Percentiles rank a stretch among this genome's conserved stretches.
Evolutionary conservation across 2,329 filamentous ascomycete genomes (phyloP).

Genomic region (Parafenestella ontariensis): DNA sequence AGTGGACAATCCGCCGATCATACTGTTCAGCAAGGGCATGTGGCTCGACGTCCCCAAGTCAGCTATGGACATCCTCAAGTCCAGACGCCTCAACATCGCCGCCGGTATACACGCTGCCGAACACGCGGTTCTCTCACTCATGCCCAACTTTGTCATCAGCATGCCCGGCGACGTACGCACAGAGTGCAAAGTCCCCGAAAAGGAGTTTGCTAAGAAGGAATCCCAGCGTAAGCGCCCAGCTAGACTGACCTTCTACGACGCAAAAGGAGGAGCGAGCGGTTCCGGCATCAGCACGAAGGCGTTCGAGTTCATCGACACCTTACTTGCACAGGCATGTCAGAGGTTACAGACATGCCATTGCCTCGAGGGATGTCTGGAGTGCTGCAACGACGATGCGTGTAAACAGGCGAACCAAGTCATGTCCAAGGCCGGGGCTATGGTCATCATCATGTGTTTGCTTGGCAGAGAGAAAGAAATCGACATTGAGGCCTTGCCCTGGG

Average conservation of each 20-base stretch:
- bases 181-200: conserved; percentile 88
- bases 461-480: conserved; percentile 79
- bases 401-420: conserved; percentile 89
- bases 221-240: conserved; percentile 82
- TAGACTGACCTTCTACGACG: conserved; percentile 91
- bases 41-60: conserved; percentile 89
- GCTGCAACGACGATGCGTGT: conserved; percentile 84
- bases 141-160: conserved; percentile 90
- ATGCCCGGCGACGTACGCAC: conserved; percentile 92
- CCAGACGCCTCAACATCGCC: conserved; percentile 77
- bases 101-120: conserved; percentile 94
- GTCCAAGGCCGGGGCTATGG: conserved; percentile 86
- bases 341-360: conserved; percentile 81
- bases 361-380: conserved; percentile 83
- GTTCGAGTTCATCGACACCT: conserved; percentile 86
- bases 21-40: conserved; percentile 85
- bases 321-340: conserved; percentile 77
- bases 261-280: conserved; percentile 84
- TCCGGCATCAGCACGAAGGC: conserved; percentile 90
- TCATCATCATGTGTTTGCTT: conserved; percentile 79
- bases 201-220: conserved; percentile 80
- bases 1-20: conserved; percentile 91
- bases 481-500: conserved; percentile 84
- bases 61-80: conserved; percentile 80
- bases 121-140: conserved; percentile 83